Conservation (phyloP, 2,329 filamentous ascomycete genomes). For the Lecanicillium sp. region DNA sequence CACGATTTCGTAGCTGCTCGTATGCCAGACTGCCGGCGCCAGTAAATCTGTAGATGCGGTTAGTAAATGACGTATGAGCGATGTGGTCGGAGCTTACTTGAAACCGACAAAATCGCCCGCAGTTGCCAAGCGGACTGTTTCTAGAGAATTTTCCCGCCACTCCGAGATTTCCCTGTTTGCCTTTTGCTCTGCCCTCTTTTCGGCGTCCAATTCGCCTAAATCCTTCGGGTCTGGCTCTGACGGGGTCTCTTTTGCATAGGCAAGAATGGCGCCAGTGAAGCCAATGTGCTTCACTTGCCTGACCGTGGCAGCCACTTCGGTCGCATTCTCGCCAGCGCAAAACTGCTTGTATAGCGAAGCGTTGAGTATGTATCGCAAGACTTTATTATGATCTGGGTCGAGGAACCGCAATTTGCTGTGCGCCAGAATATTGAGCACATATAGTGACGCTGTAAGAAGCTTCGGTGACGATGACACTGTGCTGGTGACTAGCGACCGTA, state of each 20-base stretch:
- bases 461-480: conserved; percentile 6
- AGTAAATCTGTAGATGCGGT: background rate
- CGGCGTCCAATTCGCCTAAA: too few relatives aligned
- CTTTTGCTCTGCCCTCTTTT: background rate
- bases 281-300: background rate
- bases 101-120: conserved; percentile 10
- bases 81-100: conserved; percentile 2
- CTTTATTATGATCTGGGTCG: conserved; percentile 43
- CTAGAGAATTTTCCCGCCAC: conserved; percentile 4
- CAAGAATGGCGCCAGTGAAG: conserved; percentile 2
- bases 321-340: conserved; percentile 42
- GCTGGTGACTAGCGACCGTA: conserved; percentile 2
- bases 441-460: background rate
- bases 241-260: conserved; percentile 7
- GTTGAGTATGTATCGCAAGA: conserved; percentile 42
- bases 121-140: conserved; percentile 3
- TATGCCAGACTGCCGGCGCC: conserved; percentile 1
- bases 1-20: background rate
- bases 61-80: background rate
- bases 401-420: conserved; percentile 18
- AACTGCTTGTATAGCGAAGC: conserved; percentile 50
- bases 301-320: background rate
- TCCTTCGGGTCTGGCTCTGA: too few relatives aligned
- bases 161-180: background rate
- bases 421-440: background rate